Conservation (phyloP, 805 yeast species). For the Candida quercuum region DNA sequence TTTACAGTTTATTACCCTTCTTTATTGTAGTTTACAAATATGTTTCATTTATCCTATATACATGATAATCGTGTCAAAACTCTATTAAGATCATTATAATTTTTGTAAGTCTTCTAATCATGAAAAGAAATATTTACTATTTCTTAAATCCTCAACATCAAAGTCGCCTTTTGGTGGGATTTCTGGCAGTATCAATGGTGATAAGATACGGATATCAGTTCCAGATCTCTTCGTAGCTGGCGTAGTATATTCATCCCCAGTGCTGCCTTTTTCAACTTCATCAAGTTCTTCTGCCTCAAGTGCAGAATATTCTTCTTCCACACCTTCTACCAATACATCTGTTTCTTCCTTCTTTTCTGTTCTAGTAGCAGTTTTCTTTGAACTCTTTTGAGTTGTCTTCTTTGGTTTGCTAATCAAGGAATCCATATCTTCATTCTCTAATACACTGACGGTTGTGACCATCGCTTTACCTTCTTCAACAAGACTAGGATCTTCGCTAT, state of each 20-base stretch:
- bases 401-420: not conserved
- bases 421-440: conserved; percentile 21
- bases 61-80: not conserved
- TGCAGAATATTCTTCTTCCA: not conserved
- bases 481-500: conserved; percentile 45
- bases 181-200: conserved; percentile 65
- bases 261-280: conserved; percentile 21
- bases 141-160: conserved; percentile 66
- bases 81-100: not conserved
- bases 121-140: conserved; percentile 76
- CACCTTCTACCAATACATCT: too few species aligned
- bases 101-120: too few species aligned
- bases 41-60: too few species aligned
- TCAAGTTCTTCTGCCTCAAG: conserved; percentile 10
- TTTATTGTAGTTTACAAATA: too few species aligned
- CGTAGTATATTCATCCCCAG: too few species aligned
- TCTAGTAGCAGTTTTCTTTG: conserved; percentile 11
- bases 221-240: conserved; percentile 8
- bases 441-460: conserved; percentile 67
- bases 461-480: conserved; percentile 46
- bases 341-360: too few species aligned
- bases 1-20: too few species aligned
- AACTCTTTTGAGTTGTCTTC: conserved; percentile 5
- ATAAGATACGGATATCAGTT: conserved; percentile 35
- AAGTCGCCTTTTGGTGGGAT: conserved; percentile 80